Evolutionary conservation across 2,329 filamentous ascomycete species (phyloP).

Genomic region (Hypoxylon rubiginosum): DNA sequence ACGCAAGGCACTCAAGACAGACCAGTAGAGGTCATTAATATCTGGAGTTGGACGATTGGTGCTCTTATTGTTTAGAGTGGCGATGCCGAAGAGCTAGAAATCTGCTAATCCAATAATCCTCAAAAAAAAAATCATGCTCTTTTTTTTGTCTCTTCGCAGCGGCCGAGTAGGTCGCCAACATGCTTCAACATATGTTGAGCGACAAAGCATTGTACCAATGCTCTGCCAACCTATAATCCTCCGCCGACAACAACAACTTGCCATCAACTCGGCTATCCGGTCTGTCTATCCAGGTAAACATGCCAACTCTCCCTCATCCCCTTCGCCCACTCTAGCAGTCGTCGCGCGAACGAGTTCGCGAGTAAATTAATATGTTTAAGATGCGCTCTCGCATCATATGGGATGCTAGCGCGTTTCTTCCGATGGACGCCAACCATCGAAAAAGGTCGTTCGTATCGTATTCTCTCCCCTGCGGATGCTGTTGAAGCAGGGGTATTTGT

Average conservation of each 20-base stretch:
- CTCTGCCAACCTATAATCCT: slow-evolving; percentile 9
- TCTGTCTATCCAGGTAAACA: slow-evolving; percentile 30
- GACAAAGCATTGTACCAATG: slow-evolving; percentile 12
- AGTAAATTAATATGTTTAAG: slow-evolving; percentile 29
- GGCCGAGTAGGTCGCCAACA: slow-evolving; percentile 11
- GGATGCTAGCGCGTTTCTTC: slow-evolving; percentile 16
- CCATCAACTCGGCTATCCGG: slow-evolving; percentile 26
- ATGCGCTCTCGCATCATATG: slow-evolving; percentile 7
- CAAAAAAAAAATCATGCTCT: slow-evolving; percentile 8
- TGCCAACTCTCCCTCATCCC: slow-evolving; percentile 13
- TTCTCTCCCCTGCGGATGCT: slow-evolving; percentile 30
- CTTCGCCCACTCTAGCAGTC: slow-evolving; percentile 5
- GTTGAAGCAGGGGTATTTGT: slow-evolving; percentile 45
- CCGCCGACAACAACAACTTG: neutral
- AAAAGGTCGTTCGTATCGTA: slow-evolving; percentile 19
- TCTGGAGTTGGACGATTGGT: slow-evolving; percentile 27
- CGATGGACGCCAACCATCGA: slow-evolving; percentile 20
- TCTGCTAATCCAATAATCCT: slow-evolving; percentile 35
- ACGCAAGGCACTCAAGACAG: neutral
- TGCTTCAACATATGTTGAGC: slow-evolving; percentile 11
- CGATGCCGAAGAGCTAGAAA: slow-evolving; percentile 35
- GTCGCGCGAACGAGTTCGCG: neutral
- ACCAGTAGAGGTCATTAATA: neutral
- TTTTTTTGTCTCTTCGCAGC: slow-evolving; percentile 17
- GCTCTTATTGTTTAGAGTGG: slow-evolving; percentile 37